These are phyloP conservation scores for Sclerotinia borealis DNA, from an alignment of 2,329 filamentous ascomycete genomes.

Conservation along the genomic window DNA sequence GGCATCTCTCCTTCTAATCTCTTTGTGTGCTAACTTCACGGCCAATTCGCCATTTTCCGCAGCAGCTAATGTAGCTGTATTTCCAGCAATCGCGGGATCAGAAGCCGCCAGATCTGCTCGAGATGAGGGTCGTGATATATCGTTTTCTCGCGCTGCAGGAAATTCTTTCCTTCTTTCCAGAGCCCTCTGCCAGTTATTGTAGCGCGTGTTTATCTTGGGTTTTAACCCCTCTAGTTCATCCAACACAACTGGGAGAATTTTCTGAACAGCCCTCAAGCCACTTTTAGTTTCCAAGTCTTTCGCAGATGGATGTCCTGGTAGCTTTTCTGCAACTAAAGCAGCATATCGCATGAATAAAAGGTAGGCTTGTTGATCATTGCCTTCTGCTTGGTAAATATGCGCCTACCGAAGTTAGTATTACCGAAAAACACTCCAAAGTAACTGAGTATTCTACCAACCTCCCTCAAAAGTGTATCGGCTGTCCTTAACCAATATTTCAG, in stretches of 20 bases:
- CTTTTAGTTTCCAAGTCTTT: slow-evolving; percentile 54
- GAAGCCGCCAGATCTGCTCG: slow-evolving; percentile 37
- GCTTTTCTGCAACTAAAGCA: slow-evolving; percentile 69
- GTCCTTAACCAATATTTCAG: slow-evolving; percentile 79
- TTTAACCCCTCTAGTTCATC: slow-evolving; percentile 68
- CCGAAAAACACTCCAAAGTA: not conserved
- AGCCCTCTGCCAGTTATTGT: slow-evolving; percentile 59
- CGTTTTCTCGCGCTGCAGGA: slow-evolving; percentile 10
- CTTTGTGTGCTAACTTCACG: slow-evolving; percentile 66
- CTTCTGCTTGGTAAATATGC: slow-evolving; percentile 75
- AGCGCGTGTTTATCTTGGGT: slow-evolving; percentile 66
- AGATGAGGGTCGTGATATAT: slow-evolving; percentile 12
- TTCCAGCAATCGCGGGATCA: slow-evolving; percentile 56
- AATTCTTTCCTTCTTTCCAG: slow-evolving; percentile 37
- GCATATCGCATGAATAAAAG: slow-evolving; percentile 88
- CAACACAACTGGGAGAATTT: slow-evolving; percentile 49
- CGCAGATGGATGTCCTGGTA: slow-evolving; percentile 71
- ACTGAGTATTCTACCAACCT: slow-evolving; percentile 48
- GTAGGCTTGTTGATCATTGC: slow-evolving; percentile 83
- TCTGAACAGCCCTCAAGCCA: slow-evolving; percentile 50
- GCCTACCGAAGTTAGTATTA: slow-evolving; percentile 48
- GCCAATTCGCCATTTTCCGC: slow-evolving; percentile 69
- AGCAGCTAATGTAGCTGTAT: slow-evolving; percentile 59
- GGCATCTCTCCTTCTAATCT: slow-evolving; percentile 62
- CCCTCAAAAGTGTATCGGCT: slow-evolving; percentile 70